These are phyloP conservation scores for Kockiozyma suomiensis DNA, from an alignment of 805 yeast genomes.

Conservation along the genomic window DNA sequence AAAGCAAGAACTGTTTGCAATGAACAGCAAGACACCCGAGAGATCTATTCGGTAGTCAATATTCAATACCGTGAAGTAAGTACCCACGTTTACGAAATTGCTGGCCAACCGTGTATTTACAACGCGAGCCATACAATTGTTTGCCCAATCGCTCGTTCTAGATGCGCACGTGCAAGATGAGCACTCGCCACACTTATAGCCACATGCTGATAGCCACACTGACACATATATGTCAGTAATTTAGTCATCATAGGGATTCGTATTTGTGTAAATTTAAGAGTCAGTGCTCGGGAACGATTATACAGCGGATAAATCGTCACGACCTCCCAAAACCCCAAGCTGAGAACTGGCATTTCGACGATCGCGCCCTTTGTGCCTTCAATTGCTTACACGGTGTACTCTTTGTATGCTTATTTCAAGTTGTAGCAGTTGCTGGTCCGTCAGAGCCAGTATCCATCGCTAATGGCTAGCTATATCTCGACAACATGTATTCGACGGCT, in stretches of 20 bases:
- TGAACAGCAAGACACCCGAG: not conserved
- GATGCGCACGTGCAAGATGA: not conserved
- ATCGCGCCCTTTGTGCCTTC: too few species aligned
- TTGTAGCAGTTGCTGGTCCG: not conserved
- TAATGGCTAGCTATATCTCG: not conserved
- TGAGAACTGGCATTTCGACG: not conserved
- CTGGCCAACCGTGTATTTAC: not conserved
- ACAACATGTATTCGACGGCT: not conserved
- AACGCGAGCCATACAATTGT: not conserved
- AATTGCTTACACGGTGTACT: too few species aligned
- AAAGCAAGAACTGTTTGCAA: not conserved
- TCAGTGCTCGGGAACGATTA: constrained; percentile 3
- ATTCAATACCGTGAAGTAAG: too few species aligned
- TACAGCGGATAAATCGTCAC: constrained; percentile 11
- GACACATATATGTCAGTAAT: not conserved
- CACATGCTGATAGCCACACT: not conserved
- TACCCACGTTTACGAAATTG: constrained; percentile 4
- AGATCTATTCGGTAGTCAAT: too few species aligned
- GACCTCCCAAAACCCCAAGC: not conserved
- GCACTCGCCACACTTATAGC: not conserved
- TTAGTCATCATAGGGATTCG: not conserved
- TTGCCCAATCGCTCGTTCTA: not conserved
- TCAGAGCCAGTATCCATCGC: not conserved
- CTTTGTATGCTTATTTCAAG: too few species aligned
- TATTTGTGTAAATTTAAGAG: not conserved